Percentiles rank a stretch among this genome's conserved stretches.
phyloP scores from a whole-genome alignment of 192 early-diverging fungal genomes.

The Podila verticillata region DNA sequence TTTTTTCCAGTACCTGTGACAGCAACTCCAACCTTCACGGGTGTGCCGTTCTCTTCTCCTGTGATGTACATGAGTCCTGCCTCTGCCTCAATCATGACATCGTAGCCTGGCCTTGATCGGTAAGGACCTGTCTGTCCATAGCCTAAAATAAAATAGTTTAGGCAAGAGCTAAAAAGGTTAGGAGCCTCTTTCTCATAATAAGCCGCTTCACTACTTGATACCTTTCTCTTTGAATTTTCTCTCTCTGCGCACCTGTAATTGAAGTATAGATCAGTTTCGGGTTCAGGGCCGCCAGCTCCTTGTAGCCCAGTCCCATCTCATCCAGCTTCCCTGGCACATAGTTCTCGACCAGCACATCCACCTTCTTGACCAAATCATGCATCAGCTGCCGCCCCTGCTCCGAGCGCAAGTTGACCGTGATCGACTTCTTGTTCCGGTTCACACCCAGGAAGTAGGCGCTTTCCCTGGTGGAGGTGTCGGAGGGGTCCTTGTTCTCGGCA shows the following conservation, averaged over 20 bases:
- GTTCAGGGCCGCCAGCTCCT: constrained; percentile 70
- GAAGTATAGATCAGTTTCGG: constrained; percentile 85
- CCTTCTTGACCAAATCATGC: constrained; percentile 65
- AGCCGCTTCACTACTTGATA: too few species aligned
- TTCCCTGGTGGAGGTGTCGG: constrained; percentile 53
- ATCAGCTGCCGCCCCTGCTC: constrained; percentile 70
- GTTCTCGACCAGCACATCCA: constrained; percentile 91
- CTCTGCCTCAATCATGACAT: constrained; percentile 87
- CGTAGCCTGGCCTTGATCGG: constrained; percentile 80
- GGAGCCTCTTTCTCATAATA: too few species aligned
- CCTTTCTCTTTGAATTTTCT: not conserved
- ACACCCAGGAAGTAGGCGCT: constrained; percentile 89
- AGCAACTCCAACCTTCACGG: constrained; percentile 95
- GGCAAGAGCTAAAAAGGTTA: not conserved
- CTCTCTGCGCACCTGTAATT: constrained; percentile 61
- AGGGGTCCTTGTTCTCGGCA: constrained; percentile 35
- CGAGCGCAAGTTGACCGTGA: constrained; percentile 84
- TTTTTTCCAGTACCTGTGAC: constrained; percentile 74
- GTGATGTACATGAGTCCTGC: constrained; percentile 97
- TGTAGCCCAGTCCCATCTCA: constrained; percentile 78
- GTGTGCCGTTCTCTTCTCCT: constrained; percentile 78
- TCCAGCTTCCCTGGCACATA: constrained; percentile 89
- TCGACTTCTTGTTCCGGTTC: constrained; percentile 92
- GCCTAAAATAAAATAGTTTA: constrained; percentile 55
- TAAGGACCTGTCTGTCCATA: constrained; percentile 91